Percentiles rank a stretch among this genome's conserved stretches.
Conservation (phyloP, 768 basidiomycete genomes). For the Amanita polypyramis region DNA sequence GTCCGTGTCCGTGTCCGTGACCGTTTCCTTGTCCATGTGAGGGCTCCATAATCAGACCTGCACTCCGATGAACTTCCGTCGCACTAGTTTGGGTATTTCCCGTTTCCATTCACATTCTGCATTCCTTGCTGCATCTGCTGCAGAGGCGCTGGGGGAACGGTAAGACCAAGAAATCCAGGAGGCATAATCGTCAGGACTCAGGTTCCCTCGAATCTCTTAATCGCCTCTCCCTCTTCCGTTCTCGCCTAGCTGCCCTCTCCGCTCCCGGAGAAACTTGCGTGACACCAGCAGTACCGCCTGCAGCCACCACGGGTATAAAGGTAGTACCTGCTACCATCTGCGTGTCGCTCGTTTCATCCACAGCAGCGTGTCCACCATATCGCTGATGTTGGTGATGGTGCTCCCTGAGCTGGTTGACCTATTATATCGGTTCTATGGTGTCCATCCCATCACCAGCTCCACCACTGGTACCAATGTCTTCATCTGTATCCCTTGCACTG, state of each 20-base stretch:
- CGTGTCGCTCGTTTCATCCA: slow-evolving; percentile 1
- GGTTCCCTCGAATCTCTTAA: neutral
- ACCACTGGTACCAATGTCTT: slow-evolving; percentile 26
- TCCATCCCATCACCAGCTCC: slow-evolving; percentile 7
- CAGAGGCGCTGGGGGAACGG: neutral
- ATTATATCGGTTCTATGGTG: neutral
- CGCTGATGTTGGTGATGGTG: neutral
- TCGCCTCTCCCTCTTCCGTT: slow-evolving; percentile 3
- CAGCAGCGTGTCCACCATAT: neutral
- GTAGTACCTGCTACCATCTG: neutral
- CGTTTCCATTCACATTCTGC: neutral
- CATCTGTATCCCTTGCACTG: slow-evolving; percentile 48
- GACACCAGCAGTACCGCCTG: neutral
- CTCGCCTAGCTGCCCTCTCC: slow-evolving; percentile 7
- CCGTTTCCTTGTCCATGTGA: neutral
- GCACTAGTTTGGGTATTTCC: neutral
- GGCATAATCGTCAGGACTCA: neutral
- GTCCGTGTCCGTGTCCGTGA: no score
- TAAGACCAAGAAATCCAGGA: neutral
- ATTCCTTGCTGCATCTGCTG: neutral
- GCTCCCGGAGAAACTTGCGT: neutral
- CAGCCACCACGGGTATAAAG: neutral
- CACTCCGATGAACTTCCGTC: neutral
- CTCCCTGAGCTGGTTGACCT: neutral
- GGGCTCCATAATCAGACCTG: neutral